These are phyloP conservation scores for Acanthochlamys bracteata DNA, from an alignment of 106 monocot genomes.

Conservation along the genomic window DNA sequence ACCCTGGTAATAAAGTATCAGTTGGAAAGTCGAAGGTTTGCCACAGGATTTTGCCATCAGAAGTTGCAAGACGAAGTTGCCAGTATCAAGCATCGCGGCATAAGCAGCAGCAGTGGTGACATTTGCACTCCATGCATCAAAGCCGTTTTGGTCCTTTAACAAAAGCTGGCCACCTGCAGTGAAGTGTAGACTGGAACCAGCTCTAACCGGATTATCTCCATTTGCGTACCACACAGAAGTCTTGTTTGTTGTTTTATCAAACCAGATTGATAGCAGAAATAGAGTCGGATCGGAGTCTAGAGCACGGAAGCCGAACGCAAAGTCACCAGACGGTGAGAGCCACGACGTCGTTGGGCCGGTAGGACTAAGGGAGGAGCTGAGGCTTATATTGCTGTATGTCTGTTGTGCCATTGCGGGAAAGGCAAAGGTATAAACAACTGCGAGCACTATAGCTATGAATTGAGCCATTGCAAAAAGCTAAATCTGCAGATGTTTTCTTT, in stretches of 20 bases:
- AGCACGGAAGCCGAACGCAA: slow-evolving; percentile 43
- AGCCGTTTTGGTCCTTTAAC: not conserved
- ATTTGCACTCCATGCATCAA: slow-evolving; percentile 5
- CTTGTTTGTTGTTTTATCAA: slow-evolving; percentile 18
- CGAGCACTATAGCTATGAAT: no score
- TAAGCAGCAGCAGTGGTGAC: not conserved
- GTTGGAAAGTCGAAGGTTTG: slow-evolving; percentile 16
- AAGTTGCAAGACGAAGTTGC: slow-evolving; percentile 28
- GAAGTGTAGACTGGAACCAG: not conserved
- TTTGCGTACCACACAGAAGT: slow-evolving; percentile 28
- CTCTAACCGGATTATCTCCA: slow-evolving; percentile 1
- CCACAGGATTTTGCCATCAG: not conserved
- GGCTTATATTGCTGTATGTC: slow-evolving; percentile 16
- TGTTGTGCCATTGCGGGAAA: not conserved
- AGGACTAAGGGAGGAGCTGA: slow-evolving; percentile 17
- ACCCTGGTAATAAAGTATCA: slow-evolving; percentile 31
- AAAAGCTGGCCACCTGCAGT: slow-evolving; percentile 14
- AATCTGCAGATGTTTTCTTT: no score
- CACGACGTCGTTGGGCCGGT: slow-evolving; percentile 3
- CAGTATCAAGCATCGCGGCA: slow-evolving; percentile 26
- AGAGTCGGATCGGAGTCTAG: slow-evolving; percentile 3
- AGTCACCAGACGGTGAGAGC: slow-evolving; percentile 43
- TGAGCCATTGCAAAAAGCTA: no score
- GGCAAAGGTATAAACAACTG: no score
- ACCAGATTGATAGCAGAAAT: slow-evolving; percentile 44